Base-by-base conservation (phyloP, 805 yeast genomes). In the Starmerella sirachaensis region DNA sequence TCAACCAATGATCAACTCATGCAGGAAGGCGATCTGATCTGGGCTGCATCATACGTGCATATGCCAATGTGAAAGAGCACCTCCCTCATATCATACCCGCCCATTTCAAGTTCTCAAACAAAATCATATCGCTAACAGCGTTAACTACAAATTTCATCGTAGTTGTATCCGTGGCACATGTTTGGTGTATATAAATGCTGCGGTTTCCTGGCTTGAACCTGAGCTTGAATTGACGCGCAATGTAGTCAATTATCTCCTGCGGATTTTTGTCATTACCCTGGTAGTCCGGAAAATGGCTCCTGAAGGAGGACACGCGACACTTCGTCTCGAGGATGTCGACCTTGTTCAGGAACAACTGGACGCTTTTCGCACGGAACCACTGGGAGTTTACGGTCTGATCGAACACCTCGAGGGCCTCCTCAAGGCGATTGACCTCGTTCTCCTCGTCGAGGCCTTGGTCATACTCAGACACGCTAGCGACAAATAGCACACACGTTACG, bases 391-490 rank as follows among this genome's bases (percentile, higher is more conserved):
- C 75, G 31, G 86, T 63, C 3, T 91, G 71, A 48, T 80, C 84
- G 55, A 88, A 91, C 38, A 91, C 61, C 61, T 77, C 73, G 36
- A 91, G 70, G 1, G 95, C 74, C 61, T 91, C 98, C 49, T 76
- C 81, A 81, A 91, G 79, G 51, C 97, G 69, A 60, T 86, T 86
- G 18, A 82, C 93, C 12, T 78, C 60, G 48, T 76, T 81, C 58
- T 88, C 97, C 58, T 88, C 98, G 61, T 81, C 84, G 33, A 91
- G 61, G 64, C 71, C 75, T 60, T 88, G 94, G 60, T 88, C 96
- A 57, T 83, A 91, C 62, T 91, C 98, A 33, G 84, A 74, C 18
- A 84, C 76, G 0, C 96, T 95, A 14, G 81, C 69, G 6, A 88
- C 94, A 58, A 84, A 91, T 26, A 88, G 58, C 0, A 93, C 78